Percentiles rank a stretch among this genome's conserved stretches.
Conservation (phyloP, 805 yeast species). For the Lipomyces spencermartinsiae region DNA sequence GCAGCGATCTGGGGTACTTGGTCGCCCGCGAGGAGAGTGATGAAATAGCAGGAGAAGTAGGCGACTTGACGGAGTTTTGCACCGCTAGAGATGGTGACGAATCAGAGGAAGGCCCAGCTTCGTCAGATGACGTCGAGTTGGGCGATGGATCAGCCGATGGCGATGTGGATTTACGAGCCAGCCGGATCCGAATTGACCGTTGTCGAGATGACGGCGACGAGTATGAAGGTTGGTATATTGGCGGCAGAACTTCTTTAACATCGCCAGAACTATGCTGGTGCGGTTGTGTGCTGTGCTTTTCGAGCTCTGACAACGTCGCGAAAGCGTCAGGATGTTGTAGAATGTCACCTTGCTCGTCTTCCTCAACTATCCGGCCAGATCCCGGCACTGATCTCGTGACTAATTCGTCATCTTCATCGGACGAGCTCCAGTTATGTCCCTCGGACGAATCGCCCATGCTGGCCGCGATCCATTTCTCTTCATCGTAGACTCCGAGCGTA, state of each 20-base stretch:
- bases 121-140: slow-evolving; percentile 6
- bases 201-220: slow-evolving; percentile 9
- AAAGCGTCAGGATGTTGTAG: not conserved
- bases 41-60: slow-evolving; percentile 28
- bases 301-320: slow-evolving; percentile 5
- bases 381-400: not conserved
- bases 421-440: not conserved
- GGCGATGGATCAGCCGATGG: slow-evolving; percentile 3
- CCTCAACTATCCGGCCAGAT: slow-evolving; percentile 14
- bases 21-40: slow-evolving; percentile 20
- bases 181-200: slow-evolving; percentile 26
- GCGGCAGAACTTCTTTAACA: slow-evolving; percentile 11
- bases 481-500: slow-evolving; percentile 21
- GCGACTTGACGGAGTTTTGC: slow-evolving; percentile 28
- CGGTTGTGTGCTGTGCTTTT: slow-evolving; percentile 8
- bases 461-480: slow-evolving; percentile 16
- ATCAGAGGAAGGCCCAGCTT: slow-evolving; percentile 13
- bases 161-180: slow-evolving; percentile 11
- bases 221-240: slow-evolving; percentile 23
- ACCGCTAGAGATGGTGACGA: slow-evolving; percentile 10
- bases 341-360: slow-evolving; percentile 16
- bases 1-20: slow-evolving; percentile 23
- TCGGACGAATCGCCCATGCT: not conserved
- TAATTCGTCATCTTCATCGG: not conserved
- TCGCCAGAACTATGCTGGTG: slow-evolving; percentile 17